A percentile compares a stretch with the other conserved stretches of the same genome.
phyloP scores from a whole-genome alignment of 352 stramenopile species.

The Phytophthora agathidicida region DNA sequence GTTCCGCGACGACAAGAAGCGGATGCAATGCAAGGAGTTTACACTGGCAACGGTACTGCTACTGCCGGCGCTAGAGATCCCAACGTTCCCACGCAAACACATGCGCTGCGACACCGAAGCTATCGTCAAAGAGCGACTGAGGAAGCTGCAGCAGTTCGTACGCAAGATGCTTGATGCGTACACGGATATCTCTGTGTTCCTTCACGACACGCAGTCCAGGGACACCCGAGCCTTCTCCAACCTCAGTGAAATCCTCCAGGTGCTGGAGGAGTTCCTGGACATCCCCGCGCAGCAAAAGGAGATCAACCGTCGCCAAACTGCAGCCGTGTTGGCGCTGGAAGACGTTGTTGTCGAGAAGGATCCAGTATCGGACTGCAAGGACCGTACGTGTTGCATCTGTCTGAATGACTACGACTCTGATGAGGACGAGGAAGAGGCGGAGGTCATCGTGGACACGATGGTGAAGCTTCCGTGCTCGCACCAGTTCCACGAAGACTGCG shows the following conservation, averaged over 20 bases:
- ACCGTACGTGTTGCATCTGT: conserved; percentile 59
- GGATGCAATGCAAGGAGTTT: conserved; percentile 48
- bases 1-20: conserved; percentile 29
- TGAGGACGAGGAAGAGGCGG: conserved; percentile 26
- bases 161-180: conserved; percentile 62
- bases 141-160: conserved; percentile 58
- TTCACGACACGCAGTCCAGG: conserved; percentile 38
- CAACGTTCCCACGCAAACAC: conserved; percentile 63
- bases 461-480: conserved; percentile 70
- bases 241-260: conserved; percentile 39
- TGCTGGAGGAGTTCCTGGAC: conserved; percentile 57
- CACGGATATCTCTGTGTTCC: conserved; percentile 63
- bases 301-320: conserved; percentile 49
- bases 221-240: conserved; percentile 20
- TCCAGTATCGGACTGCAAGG: conserved; percentile 18
- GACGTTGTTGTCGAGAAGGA: conserved; percentile 41
- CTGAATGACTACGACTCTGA: conserved; percentile 47
- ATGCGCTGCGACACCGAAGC: conserved; percentile 58
- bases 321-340: conserved; percentile 56
- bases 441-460: conserved; percentile 38
- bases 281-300: conserved; percentile 60
- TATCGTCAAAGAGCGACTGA: conserved; percentile 58
- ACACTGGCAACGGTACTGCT: conserved; percentile 47
- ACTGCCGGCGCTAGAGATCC: conserved; percentile 44
- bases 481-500: conserved; percentile 81